These are phyloP conservation scores for Aspergillus puulaauensis DNA, from an alignment of 2,329 filamentous ascomycete species.

Conservation along the genomic window DNA sequence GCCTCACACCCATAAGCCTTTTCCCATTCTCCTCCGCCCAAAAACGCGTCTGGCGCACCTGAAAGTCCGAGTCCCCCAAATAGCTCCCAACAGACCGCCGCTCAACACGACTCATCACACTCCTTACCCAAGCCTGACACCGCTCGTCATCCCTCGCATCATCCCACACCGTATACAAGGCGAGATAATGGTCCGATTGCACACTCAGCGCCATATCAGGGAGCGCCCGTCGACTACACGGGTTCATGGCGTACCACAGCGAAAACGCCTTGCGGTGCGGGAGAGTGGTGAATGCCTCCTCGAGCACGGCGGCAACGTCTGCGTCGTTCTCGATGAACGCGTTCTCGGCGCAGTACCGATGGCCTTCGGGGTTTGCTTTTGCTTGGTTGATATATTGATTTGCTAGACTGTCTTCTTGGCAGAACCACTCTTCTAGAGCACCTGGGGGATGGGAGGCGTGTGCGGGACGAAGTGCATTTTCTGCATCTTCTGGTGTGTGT, in stretches of 20 bases:
- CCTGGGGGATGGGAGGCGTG: conserved; percentile 26
- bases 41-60: conserved; percentile 47
- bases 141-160: conserved; percentile 45
- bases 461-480: conserved; percentile 11
- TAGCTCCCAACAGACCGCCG: conserved; percentile 47
- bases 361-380: conserved; percentile 48
- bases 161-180: conserved; percentile 54
- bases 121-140: conserved; percentile 48
- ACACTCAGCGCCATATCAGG: conserved; percentile 56
- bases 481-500: conserved; percentile 9
- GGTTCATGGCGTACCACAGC: conserved; percentile 54
- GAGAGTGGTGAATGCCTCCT: conserved; percentile 49
- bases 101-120: conserved; percentile 43
- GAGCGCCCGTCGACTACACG: conserved; percentile 42
- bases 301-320: conserved; percentile 47
- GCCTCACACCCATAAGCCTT: conserved; percentile 43
- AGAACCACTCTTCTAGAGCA: conserved; percentile 27
- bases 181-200: conserved; percentile 59
- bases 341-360: conserved; percentile 54
- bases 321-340: conserved; percentile 50
- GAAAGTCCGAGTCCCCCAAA: conserved; percentile 57
- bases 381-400: conserved; percentile 44
- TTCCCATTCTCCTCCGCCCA: conserved; percentile 48
- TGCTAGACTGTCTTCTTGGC: conserved; percentile 25
- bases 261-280: conserved; percentile 48